Evolutionary conservation across 768 basidiomycete genomes (phyloP).

Genomic region (Amylocystis lapponica): DNA sequence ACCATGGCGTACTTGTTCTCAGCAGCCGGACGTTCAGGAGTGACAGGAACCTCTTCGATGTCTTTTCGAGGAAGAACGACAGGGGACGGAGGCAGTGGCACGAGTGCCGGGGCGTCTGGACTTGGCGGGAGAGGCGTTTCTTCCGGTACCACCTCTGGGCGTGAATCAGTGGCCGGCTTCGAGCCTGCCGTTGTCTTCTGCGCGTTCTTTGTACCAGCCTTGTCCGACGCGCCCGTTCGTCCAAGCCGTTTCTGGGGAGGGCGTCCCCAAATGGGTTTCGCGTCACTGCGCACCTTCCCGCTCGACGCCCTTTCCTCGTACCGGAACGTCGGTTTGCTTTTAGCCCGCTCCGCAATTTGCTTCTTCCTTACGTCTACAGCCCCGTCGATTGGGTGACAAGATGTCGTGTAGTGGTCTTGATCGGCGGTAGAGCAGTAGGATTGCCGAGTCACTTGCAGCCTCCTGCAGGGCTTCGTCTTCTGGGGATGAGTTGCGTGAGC

Average conservation of each 20-base stretch:
- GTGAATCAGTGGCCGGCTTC: not conserved
- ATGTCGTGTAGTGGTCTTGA: too few relatives aligned
- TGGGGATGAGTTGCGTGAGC: too few relatives aligned
- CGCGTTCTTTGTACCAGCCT: not conserved
- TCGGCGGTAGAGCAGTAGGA: too few relatives aligned
- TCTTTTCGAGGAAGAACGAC: not conserved
- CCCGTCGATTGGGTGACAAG: too few relatives aligned
- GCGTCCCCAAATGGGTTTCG: not conserved
- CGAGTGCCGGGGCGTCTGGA: not conserved
- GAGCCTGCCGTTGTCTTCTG: not conserved
- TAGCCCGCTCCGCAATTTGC: too few relatives aligned
- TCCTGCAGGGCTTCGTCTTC: too few relatives aligned
- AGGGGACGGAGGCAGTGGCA: slow-evolving; percentile 1
- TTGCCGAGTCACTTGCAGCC: too few relatives aligned
- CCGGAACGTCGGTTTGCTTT: too few relatives aligned
- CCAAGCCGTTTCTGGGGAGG: not conserved
- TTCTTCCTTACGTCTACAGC: too few relatives aligned
- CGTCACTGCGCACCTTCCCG: too few relatives aligned
- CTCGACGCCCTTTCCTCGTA: too few relatives aligned
- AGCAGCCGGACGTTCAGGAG: not conserved
- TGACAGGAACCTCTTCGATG: not conserved
- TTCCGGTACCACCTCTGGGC: not conserved
- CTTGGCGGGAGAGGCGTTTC: slow-evolving; percentile 1
- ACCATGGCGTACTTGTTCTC: not conserved
- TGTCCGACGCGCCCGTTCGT: not conserved